Evolutionary conservation across 495 filamentous ascomycete species (phyloP), one percentile per base, ranked within the genome.

Genomic region (Saxophila tyrrhenica): DNA sequence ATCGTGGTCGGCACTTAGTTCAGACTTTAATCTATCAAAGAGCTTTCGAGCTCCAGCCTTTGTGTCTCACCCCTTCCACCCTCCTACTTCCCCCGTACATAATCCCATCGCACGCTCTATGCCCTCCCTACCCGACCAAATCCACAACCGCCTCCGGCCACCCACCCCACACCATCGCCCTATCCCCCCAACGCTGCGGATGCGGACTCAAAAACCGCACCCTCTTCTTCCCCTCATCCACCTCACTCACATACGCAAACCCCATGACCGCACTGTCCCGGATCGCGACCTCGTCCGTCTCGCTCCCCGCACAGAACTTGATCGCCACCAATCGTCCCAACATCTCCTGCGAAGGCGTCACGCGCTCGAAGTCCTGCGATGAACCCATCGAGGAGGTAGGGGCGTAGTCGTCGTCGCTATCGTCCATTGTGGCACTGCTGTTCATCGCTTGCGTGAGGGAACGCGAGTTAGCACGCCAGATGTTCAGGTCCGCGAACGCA

Each of bases 201-300:
- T 94, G 78, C 3, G 92, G 91, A 1, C 84, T 82, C 39, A 98
- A 73, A 16, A 95, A 74, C 56, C 86, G 83, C 48, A 97, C 72
- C 66, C 84, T 85, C 51, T 81, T 81, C 69, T 86, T 86, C 50
- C 88, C 83, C 47, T 83, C 84, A 59, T 99, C 91, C 8, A 97
- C 89, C 48, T 92, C 86, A 0, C 84, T 79, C 29, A 99, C 83
- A 64, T 94, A 95, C 38, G 95, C 77, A 67, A 94, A 97, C 5
- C 92, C 92, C 75, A 94, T 83, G 19, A 96, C 81, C 39, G 84
- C 88, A 0, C 90, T 83, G 59, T 92, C 86, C 13, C 86, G 81
- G 43, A 98, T 82, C 3, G 79, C 76, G 38, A 87, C 79, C 8
- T 82, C 74, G 2, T 62, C 59, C 17, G 54, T 62, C 13, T 51